Conservation (phyloP, 805 yeast species). For the Ogataea allantospora region DNA sequence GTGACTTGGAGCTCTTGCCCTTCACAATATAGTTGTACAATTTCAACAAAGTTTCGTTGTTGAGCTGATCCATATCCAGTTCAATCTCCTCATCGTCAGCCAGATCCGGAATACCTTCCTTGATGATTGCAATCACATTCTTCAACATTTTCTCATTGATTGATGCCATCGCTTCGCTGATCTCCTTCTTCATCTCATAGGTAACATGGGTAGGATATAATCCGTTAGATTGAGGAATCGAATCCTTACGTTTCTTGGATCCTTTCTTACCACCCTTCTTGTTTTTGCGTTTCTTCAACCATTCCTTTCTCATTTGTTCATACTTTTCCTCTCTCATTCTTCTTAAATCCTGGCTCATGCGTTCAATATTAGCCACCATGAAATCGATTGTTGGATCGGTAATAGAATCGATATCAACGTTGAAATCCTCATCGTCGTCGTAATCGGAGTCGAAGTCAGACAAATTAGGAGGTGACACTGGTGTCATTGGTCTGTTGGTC, state of each 20-base stretch:
- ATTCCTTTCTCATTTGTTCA: conserved; percentile 63
- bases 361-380: conserved; percentile 78
- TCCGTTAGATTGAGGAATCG: conserved; percentile 15
- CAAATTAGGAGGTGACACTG: conserved; percentile 51
- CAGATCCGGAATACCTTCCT: conserved; percentile 68
- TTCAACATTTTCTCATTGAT: conserved; percentile 76
- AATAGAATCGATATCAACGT: conserved; percentile 59
- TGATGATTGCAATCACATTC: conserved; percentile 80
- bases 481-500: conserved; percentile 78
- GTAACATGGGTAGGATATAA: conserved; percentile 54
- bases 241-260: conserved; percentile 22
- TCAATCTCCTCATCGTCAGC: conserved; percentile 90
- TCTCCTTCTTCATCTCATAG: conserved; percentile 94
- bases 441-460: conserved; percentile 43
- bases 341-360: conserved; percentile 83
- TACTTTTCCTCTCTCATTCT: conserved; percentile 77
- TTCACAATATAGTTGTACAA: conserved; percentile 78
- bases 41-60: conserved; percentile 76
- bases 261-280: conserved; percentile 38
- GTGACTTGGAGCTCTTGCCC: conserved; percentile 39
- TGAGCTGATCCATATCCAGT: conserved; percentile 91
- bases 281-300: conserved; percentile 48
- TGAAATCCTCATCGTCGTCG: conserved; percentile 49
- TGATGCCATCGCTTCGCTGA: conserved; percentile 79
- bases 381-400: conserved; percentile 89